Percentiles rank a stretch among this genome's conserved stretches.
phyloP scores from a whole-genome alignment of 768 basidiomycete genomes.

The Lyophyllum semitale region DNA sequence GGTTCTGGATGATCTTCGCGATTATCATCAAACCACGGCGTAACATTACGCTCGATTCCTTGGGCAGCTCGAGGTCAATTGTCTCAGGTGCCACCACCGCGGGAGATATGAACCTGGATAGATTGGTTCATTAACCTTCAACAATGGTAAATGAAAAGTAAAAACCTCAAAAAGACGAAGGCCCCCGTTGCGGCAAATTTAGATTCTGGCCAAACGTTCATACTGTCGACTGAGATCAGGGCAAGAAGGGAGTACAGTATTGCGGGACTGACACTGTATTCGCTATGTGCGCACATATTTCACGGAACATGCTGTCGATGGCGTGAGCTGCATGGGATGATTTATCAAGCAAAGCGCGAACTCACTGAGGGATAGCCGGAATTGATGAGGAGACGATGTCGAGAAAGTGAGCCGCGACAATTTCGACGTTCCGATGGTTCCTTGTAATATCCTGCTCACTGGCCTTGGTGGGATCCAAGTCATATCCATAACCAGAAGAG shows the following conservation, averaged over 20 bases:
- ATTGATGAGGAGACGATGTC: slow-evolving; percentile 73
- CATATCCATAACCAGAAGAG: slow-evolving; percentile 74
- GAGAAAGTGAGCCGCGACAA: slow-evolving; percentile 75
- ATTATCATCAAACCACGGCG: slow-evolving; percentile 84
- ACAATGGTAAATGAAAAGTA: not conserved
- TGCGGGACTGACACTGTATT: slow-evolving; percentile 63
- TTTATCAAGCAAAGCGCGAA: slow-evolving; percentile 35
- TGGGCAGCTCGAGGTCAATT: slow-evolving; percentile 80
- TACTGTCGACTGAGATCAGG: slow-evolving; percentile 31
- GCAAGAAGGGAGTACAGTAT: not conserved
- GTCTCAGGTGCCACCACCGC: slow-evolving; percentile 85
- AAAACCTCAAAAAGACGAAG: slow-evolving; percentile 85
- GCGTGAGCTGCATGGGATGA: slow-evolving; percentile 52
- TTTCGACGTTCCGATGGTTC: slow-evolving; percentile 72
- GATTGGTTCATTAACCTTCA: not conserved
- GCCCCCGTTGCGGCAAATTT: slow-evolving; percentile 85
- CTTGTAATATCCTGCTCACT: slow-evolving; percentile 59
- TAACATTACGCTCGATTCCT: slow-evolving; percentile 55
- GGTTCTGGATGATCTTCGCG: slow-evolving; percentile 89
- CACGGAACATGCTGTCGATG: slow-evolving; percentile 72
- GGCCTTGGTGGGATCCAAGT: slow-evolving; percentile 70
- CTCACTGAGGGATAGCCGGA: slow-evolving; percentile 74
- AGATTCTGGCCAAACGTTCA: slow-evolving; percentile 73
- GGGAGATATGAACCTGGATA: slow-evolving; percentile 81
- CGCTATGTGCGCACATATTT: slow-evolving; percentile 82